Percentiles rank a stretch among this genome's conserved stretches.
phyloP scores from a whole-genome alignment of 768 basidiomycete genomes.

The Leccinum aurantiacum region DNA sequence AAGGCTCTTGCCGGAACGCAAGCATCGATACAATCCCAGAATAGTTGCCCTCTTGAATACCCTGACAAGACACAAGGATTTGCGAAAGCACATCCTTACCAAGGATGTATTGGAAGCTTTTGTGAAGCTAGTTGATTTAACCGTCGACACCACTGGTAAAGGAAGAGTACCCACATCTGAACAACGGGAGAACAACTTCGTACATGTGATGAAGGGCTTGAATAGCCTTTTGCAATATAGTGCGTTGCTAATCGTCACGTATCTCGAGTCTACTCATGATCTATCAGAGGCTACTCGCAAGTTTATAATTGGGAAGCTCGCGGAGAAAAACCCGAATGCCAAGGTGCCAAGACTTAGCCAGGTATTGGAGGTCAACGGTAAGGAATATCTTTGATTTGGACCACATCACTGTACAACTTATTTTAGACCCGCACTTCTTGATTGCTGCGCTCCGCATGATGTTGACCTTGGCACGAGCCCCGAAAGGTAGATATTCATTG shows the following conservation, averaged over 20 bases:
- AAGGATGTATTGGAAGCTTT: slow-evolving; percentile 13
- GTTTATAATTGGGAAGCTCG: neutral
- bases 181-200: slow-evolving; percentile 6
- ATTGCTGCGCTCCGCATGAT: slow-evolving; percentile 20
- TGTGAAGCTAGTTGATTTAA: slow-evolving; percentile 13
- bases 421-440: slow-evolving; percentile 10
- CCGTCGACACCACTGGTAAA: neutral
- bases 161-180: no score
- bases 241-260: slow-evolving; percentile 2
- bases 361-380: slow-evolving; percentile 18
- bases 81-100: slow-evolving; percentile 19
- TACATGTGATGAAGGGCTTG: slow-evolving; percentile 24
- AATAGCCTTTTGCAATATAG: slow-evolving; percentile 15
- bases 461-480: slow-evolving; percentile 14
- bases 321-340: neutral
- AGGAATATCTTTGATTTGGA: neutral
- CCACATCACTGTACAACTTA: neutral
- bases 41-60: slow-evolving; percentile 24
- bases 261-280: neutral
- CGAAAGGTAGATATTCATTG: slow-evolving; percentile 7
- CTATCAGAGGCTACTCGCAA: slow-evolving; percentile 10
- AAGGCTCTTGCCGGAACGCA: slow-evolving; percentile 8
- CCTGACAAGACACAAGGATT: slow-evolving; percentile 16
- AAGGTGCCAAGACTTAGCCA: slow-evolving; percentile 9
- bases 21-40: slow-evolving; percentile 22